These are phyloP conservation scores for Dichotomocladium elegans DNA, from an alignment of 371 early-diverging fungal species.

Conservation along the genomic window DNA sequence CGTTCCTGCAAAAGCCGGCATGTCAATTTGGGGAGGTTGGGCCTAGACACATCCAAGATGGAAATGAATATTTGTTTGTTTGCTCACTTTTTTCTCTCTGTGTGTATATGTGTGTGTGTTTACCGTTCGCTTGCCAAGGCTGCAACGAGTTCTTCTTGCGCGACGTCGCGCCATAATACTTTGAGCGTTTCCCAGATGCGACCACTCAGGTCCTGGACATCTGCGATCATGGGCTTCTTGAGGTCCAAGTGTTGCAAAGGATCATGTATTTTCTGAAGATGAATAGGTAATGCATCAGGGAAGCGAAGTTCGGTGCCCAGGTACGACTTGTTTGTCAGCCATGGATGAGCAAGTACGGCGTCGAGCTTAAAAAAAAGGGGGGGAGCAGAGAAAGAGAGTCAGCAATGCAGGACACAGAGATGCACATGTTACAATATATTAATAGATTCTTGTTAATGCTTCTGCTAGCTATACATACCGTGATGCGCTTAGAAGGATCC, in stretches of 20 bases:
- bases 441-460: not conserved
- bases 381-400: not conserved
- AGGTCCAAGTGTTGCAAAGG: conserved; percentile 23
- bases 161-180: conserved; percentile 24
- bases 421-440: too few relatives aligned
- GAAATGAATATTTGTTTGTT: not conserved
- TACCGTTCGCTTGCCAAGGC: conserved; percentile 21
- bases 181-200: conserved; percentile 38
- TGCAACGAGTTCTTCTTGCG: conserved; percentile 17
- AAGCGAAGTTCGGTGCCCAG: conserved; percentile 30
- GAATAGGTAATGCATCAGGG: conserved; percentile 9
- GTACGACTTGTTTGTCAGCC: conserved; percentile 37
- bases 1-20: conserved; percentile 38
- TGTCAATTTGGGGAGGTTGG: conserved; percentile 38
- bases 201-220: conserved; percentile 24
- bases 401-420: too few relatives aligned
- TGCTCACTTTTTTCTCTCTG: not conserved
- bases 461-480: not conserved
- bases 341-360: conserved; percentile 36
- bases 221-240: conserved; percentile 15
- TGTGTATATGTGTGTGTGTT: too few relatives aligned
- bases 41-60: conserved; percentile 11
- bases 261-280: conserved; percentile 5
- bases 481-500: conserved; percentile 33
- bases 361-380: conserved; percentile 20